Evolutionary conservation across 2,329 filamentous ascomycete genomes (phyloP).

Genomic region (Aspergillus vadensis): DNA sequence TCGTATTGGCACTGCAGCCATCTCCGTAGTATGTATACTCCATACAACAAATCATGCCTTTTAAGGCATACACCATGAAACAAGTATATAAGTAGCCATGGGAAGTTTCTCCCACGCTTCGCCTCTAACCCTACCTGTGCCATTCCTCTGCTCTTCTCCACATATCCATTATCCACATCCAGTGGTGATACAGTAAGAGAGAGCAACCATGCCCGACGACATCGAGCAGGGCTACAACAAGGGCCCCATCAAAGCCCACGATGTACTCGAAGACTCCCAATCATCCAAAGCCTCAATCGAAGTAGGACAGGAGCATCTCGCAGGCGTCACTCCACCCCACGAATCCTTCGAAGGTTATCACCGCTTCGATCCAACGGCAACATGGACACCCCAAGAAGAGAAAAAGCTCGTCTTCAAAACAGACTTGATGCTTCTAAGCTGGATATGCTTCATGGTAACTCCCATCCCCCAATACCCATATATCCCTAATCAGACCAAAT

Average conservation of each 20-base stretch:
- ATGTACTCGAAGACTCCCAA: slow-evolving; percentile 11
- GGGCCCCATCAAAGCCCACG: background rate
- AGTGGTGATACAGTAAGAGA: background rate
- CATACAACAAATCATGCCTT: background rate
- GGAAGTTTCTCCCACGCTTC: background rate
- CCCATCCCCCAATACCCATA: background rate
- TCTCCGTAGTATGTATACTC: no score
- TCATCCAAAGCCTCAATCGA: slow-evolving; percentile 19
- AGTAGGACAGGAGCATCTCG: slow-evolving; percentile 29
- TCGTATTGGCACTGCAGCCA: slow-evolving; percentile 2
- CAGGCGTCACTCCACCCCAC: slow-evolving; percentile 32
- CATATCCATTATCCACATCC: background rate
- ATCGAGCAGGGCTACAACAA: slow-evolving; percentile 24
- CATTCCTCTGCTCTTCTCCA: background rate
- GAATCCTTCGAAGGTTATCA: slow-evolving; percentile 31
- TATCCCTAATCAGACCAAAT: no score
- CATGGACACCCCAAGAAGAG: slow-evolving; percentile 46
- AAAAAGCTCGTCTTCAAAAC: slow-evolving; percentile 51
- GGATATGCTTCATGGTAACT: slow-evolving; percentile 29
- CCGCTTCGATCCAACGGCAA: slow-evolving; percentile 27
- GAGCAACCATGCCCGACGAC: slow-evolving; percentile 20
- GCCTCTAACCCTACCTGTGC: no score
- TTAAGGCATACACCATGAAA: slow-evolving; percentile 1
- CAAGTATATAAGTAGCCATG: slow-evolving; percentile 7
- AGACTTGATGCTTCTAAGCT: slow-evolving; percentile 22